phyloP scores from a whole-genome alignment of 2,329 filamentous ascomycete species.

The Parastagonospora avenae region DNA sequence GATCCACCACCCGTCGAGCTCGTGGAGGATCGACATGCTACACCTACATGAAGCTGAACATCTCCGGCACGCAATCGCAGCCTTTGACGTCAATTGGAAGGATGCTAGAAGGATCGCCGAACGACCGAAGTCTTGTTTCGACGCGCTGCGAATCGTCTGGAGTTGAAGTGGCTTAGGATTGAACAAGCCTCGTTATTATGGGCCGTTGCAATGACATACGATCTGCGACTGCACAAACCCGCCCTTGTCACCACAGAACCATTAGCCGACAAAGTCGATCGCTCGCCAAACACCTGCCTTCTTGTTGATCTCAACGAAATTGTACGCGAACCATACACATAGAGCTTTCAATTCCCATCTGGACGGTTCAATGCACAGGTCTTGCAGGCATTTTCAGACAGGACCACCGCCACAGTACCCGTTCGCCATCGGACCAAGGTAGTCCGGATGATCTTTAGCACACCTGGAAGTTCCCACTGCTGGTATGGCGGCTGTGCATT shows the following conservation, averaged over 20 bases:
- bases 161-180: background rate
- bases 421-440: background rate
- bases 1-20: slow-evolving; percentile 18
- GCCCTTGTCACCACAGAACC: background rate
- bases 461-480: background rate
- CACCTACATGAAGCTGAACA: background rate
- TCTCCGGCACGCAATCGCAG: slow-evolving; percentile 3
- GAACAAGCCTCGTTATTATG: background rate
- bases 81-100: slow-evolving; percentile 32
- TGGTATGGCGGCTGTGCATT: background rate
- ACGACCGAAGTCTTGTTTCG: background rate
- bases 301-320: slow-evolving; percentile 8
- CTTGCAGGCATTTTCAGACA: background rate
- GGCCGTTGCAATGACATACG: background rate
- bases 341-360: background rate
- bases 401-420: background rate
- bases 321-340: slow-evolving; percentile 5
- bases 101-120: slow-evolving; percentile 13
- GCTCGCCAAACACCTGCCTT: slow-evolving; percentile 4
- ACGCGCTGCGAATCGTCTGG: background rate
- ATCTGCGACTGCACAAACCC: slow-evolving; percentile 2
- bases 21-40: slow-evolving; percentile 22
- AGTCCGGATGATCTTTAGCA: background rate
- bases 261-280: slow-evolving; percentile 6
- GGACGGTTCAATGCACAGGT: background rate